Conservation (phyloP, 495 filamentous ascomycete species). For the Halenospora varia region DNA sequence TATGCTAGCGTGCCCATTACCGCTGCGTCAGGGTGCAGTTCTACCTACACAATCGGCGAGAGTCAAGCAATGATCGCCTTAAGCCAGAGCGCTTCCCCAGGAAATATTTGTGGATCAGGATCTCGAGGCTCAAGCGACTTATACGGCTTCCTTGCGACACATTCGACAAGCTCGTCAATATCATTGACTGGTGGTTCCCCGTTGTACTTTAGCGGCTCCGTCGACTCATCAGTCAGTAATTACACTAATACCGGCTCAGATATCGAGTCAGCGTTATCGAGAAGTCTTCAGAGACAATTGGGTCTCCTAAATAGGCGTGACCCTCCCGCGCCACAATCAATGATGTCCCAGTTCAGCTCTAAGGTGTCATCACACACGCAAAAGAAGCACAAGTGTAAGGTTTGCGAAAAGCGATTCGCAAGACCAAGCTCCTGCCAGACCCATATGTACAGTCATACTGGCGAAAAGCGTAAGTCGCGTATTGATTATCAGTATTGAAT, state of each 20-base stretch:
- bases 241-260: conserved; percentile 88
- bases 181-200: conserved; percentile 68
- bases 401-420: conserved; percentile 98
- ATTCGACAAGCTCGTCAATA: conserved; percentile 90
- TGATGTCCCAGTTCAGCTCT: conserved; percentile 99
- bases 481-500: background rate
- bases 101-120: conserved; percentile 78
- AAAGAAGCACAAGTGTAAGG: conserved; percentile 99
- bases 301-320: conserved; percentile 60
- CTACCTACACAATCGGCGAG: conserved; percentile 84
- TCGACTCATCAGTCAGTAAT: conserved; percentile 92
- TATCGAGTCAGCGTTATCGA: conserved; percentile 72
- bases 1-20: no score
- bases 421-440: conserved; percentile 94
- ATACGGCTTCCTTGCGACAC: conserved; percentile 89
- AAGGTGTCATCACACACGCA: conserved; percentile 94
- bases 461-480: conserved; percentile 87
- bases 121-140: conserved; percentile 74
- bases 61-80: conserved; percentile 89
- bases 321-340: conserved; percentile 86
- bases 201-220: conserved; percentile 78
- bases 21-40: no score
- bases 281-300: conserved; percentile 77
- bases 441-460: conserved; percentile 98
- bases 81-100: conserved; percentile 84